Evolutionary conservation across 176 grass and related monocot genomes (phyloP), one percentile per base, ranked within the genome.

Genomic region (Musa schizocarpa): DNA sequence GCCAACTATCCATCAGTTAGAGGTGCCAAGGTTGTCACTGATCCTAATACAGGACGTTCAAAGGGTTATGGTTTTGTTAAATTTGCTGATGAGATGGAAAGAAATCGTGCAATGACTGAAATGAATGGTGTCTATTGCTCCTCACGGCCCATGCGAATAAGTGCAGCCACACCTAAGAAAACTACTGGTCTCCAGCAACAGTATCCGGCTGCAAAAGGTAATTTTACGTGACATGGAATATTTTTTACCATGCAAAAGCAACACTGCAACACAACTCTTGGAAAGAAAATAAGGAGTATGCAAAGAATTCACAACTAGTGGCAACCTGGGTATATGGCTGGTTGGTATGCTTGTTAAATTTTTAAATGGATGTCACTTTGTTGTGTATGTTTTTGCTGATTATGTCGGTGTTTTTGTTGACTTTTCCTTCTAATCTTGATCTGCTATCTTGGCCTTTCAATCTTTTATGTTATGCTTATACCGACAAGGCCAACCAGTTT

Each of bases 51-150:
- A 53, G 95, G 90, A 53, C 88, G 95, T 77, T 92, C 95, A 62
- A 99, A 99, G 87, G 95, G 95, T 66, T 99, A 99, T 86, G 95
- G 95, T 26, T 99, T 99, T 87, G 95, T 99, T 61, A 99, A 99
- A 82, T 99, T 99, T 21, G 90, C 78, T 75, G 95, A 99, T 86
- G 90, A 99, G 84, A 85, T 78, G 68, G 95, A 99, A 83, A 99
- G 89, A 83, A 99, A 91, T 69, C 95, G 90, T 80, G 95, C 95
- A 76, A 99, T 99, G 95, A 74, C 86, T 75, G 90, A 99, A 84
- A 99, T 99, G 95, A 94, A 99, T 80, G 95, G 95, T 43, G 72
- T 89, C 25, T 99, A 89, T 87, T 99, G 95, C 78, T 99, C 95
- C 73, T 91, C 90, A 74, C 87, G 95, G 78, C 90, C 90, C 67